Evolutionary conservation across 495 filamentous ascomycete species (phyloP), one percentile per base, ranked within the genome.

Genomic region (Hypoxylon rickii): DNA sequence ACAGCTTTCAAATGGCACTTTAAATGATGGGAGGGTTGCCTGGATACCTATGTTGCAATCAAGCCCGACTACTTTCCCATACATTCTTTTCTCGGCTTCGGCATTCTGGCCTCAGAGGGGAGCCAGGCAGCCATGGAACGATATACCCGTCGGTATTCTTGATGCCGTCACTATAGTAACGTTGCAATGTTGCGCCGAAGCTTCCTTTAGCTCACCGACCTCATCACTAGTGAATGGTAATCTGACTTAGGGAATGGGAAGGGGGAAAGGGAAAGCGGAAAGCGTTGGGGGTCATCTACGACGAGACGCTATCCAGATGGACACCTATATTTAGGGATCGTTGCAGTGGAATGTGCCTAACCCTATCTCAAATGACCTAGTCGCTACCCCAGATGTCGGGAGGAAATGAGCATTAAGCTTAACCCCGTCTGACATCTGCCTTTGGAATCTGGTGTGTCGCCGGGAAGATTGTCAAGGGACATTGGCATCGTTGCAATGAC

Each of bases 401-500:
- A 40, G 34, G 46, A 55, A 46, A 47, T 56, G 47, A 48, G 13
- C 32, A 10, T 62, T 44, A 44, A 56, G 52, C 47, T 57, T 56
- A 44, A 57, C 34, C 42, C 40, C n/a, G n/a, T n/a, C n/a, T n/a
- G n/a, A 29, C 24, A 18, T 21, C 44, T 42, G 16, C 29, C 40
- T n/a, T n/a, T 44, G 46, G 42, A 56, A 47, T 62, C 31, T 34
- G 36, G 16, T 29, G 18, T 37, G 8, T 15, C 37, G 41, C 51
- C 15, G 19, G 45, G 18, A 39, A 51, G 46, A 33, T 62, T 48
- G 58, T 57, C 52, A 62, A 62, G 38, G 32, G 52, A 56, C 43
- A 62, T 52, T n/a, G 43, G 37, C 47, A 44, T 51, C 7, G 58
- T 62, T 56, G 52, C 58, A 62, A 62, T 62, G 52, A 62, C 47